A percentile compares a stretch with the other conserved stretches of the same genome.
Conservation (phyloP, 495 filamentous ascomycete genomes). For the Penicillium longicatenatum region DNA sequence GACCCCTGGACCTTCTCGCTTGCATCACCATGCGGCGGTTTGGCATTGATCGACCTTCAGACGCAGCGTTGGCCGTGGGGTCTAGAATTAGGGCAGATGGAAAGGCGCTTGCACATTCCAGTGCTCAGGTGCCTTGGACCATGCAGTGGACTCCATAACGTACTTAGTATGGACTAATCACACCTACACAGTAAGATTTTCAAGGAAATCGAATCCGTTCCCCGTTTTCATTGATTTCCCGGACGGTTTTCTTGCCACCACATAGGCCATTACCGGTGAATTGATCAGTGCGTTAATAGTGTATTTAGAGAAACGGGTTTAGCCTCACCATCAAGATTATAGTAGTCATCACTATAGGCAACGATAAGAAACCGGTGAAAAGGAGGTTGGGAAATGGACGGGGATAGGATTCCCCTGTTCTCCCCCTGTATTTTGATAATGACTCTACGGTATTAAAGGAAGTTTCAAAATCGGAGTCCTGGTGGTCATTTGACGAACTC, state of each 20-base stretch:
- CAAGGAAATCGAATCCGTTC: background rate
- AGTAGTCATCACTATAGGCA: background rate
- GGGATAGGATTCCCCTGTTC: background rate
- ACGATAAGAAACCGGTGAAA: background rate
- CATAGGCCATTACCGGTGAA: background rate
- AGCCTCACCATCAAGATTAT: background rate
- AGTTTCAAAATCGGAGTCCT: background rate
- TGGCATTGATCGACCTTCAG: slow-evolving; percentile 11
- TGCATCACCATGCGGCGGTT: slow-evolving; percentile 6
- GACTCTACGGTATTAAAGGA: too few relatives aligned
- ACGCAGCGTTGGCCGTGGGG: background rate
- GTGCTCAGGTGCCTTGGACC: background rate
- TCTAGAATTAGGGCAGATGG: background rate
- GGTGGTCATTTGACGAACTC: background rate
- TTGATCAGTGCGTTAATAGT: background rate
- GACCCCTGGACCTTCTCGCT: slow-evolving; percentile 5
- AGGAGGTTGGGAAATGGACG: background rate
- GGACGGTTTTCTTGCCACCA: background rate
- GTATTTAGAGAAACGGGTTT: background rate
- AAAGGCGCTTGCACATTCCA: slow-evolving; percentile 2
- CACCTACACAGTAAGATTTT: background rate
- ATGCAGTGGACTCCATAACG: background rate
- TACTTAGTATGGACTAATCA: background rate
- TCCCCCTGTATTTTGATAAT: background rate
- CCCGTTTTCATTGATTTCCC: background rate